A percentile compares a stretch with the other conserved stretches of the same genome.
These are phyloP conservation scores for Aspergillus ochraceoroseus DNA, from an alignment of 2,329 filamentous ascomycete genomes.

Conservation along the genomic window DNA sequence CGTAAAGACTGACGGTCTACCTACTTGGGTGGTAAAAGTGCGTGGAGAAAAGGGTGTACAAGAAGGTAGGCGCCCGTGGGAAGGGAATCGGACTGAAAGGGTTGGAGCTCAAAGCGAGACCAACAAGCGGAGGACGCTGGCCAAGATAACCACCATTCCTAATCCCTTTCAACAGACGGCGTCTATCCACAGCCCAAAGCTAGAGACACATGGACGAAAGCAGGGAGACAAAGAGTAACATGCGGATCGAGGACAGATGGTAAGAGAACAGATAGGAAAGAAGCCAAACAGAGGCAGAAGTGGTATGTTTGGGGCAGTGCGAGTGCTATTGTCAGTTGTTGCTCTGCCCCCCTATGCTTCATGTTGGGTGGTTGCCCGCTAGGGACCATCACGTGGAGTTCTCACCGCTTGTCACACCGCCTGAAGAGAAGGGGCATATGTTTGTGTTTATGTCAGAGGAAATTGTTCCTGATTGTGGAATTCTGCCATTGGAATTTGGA, in stretches of 20 bases:
- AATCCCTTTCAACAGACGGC: slow-evolving; percentile 17
- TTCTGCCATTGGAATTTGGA: no score
- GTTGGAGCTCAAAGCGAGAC: slow-evolving; percentile 32
- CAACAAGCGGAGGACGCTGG: slow-evolving; percentile 35
- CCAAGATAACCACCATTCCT: slow-evolving; percentile 31
- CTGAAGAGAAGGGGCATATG: slow-evolving; percentile 7
- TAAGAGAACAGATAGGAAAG: slow-evolving; percentile 5
- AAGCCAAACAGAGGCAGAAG: slow-evolving; percentile 14
- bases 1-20: slow-evolving; percentile 5
- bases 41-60: slow-evolving; percentile 4
- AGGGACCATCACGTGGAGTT: slow-evolving; percentile 20
- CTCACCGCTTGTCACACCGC: slow-evolving; percentile 21
- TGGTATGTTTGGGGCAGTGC: slow-evolving; percentile 25
- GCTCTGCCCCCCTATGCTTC: slow-evolving; percentile 28
- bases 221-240: neutral
- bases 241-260: slow-evolving; percentile 3
- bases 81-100: slow-evolving; percentile 19
- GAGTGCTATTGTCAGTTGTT: slow-evolving; percentile 29
- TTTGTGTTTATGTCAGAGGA: slow-evolving; percentile 5
- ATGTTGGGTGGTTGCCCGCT: slow-evolving; percentile 22
- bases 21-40: slow-evolving; percentile 1
- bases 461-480: no score
- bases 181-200: slow-evolving; percentile 2
- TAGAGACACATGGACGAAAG: slow-evolving; percentile 3
- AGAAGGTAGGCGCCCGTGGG: slow-evolving; percentile 17